phyloP scores from a whole-genome alignment of 2,329 filamentous ascomycete genomes.

The Fusarium hostae region DNA sequence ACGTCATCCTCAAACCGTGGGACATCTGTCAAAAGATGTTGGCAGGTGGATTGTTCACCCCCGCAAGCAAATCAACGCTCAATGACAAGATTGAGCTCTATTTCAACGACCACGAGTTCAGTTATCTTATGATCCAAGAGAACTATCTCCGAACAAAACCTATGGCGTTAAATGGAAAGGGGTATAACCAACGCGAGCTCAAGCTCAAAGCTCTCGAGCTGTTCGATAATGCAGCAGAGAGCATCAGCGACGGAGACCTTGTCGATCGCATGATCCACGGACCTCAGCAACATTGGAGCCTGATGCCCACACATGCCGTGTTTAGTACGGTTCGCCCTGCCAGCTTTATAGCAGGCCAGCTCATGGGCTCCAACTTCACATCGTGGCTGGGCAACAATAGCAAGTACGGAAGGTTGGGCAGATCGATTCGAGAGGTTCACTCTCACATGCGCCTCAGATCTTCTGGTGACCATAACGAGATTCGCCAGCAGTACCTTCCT shows the following conservation, averaged over 20 bases:
- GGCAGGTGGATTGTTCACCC: conserved; percentile 84
- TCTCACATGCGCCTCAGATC: conserved; percentile 94
- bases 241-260: conserved; percentile 96
- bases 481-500: conserved; percentile 94
- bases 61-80: conserved; percentile 83
- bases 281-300: conserved; percentile 95
- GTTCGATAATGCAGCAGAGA: conserved; percentile 87
- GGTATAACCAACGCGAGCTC: conserved; percentile 72
- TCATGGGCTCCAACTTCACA: conserved; percentile 82
- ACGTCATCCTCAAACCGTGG: conserved; percentile 96
- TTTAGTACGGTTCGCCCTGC: conserved; percentile 95
- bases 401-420: conserved; percentile 79
- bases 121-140: conserved; percentile 96
- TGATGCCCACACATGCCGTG: conserved; percentile 96
- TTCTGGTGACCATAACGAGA: conserved; percentile 91
- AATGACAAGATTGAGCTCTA: conserved; percentile 99
- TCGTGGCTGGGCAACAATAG: conserved; percentile 96
- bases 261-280: conserved; percentile 99
- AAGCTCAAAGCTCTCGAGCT: conserved; percentile 87
- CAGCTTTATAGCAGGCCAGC: conserved; percentile 84
- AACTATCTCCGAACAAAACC: conserved; percentile 93
- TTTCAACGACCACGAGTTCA: conserved; percentile 99
- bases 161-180: conserved; percentile 65
- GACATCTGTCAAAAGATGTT: conserved; percentile 96
- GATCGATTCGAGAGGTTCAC: conserved; percentile 92